Conservation (phyloP, 805 yeast species). For the Barnettozyma pratensis region DNA sequence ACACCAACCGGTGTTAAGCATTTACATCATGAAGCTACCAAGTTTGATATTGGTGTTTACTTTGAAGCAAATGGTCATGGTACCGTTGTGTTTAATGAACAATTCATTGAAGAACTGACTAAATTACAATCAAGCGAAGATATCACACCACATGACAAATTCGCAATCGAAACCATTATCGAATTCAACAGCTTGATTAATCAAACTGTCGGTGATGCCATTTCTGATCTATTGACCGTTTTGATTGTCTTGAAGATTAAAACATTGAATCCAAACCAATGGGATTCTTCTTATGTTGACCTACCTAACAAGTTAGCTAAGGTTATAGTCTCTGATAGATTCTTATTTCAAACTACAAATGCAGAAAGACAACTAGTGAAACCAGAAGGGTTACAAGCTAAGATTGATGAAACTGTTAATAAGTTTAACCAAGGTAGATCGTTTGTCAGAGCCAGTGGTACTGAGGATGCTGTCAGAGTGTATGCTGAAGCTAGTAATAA, state of each 20-base stretch:
- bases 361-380: slow-evolving; percentile 79
- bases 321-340: slow-evolving; percentile 79
- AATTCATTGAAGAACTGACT: slow-evolving; percentile 37
- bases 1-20: slow-evolving; percentile 97
- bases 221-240: slow-evolving; percentile 83
- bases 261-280: slow-evolving; percentile 53
- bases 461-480: slow-evolving; percentile 95
- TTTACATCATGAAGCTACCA: slow-evolving; percentile 83
- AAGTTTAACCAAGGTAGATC: slow-evolving; percentile 64
- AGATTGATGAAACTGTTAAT: slow-evolving; percentile 62
- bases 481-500: slow-evolving; percentile 79
- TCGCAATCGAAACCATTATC: slow-evolving; percentile 49
- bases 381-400: slow-evolving; percentile 72
- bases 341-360: slow-evolving; percentile 74
- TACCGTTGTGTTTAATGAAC: slow-evolving; percentile 75
- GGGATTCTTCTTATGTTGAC: slow-evolving; percentile 78
- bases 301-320: slow-evolving; percentile 83
- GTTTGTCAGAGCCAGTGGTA: slow-evolving; percentile 95
- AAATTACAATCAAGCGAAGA: slow-evolving; percentile 26
- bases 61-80: slow-evolving; percentile 99
- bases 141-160: slow-evolving; percentile 37
- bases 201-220: slow-evolving; percentile 98
- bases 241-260: slow-evolving; percentile 56
- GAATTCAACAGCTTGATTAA: slow-evolving; percentile 71
- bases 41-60: slow-evolving; percentile 87